Base-by-base conservation (phyloP, 345 rosid species). In the Lenwebbia sp. region DNA sequence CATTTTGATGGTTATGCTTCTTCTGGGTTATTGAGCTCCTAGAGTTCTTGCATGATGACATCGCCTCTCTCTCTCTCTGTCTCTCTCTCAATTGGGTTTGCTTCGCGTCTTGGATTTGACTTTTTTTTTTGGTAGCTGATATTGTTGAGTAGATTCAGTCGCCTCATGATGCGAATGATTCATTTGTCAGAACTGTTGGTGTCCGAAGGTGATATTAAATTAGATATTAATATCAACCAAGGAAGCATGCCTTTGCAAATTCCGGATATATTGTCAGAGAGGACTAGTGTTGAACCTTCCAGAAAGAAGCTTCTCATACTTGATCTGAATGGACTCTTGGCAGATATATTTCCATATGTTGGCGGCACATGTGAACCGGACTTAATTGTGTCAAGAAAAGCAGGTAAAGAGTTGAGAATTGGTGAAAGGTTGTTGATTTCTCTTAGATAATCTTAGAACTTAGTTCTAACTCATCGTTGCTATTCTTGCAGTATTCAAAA, bases 241-340 rank as follows among this genome's bases (percentile, higher is more conserved):
- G n/a, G 85, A 87, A 84, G 83, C 23, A 84, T 84, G 74, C 82
- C 82, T 65, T 85, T 70, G 49, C 86, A 53, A 54, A 85, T n/a
- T 22, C 54, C 86, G n/a, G 83, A 82, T 62, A 33, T 84, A 87
- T 54, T 86, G 56, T 53, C 87, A 19, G 74, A 86, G 86, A 85
- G 90, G 84, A 85, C 84, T 49, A 84, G 81, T 83, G 26, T 83
- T 33, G 86, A 86, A 70, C 83, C 15, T 88, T 86, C 88, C 70
- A 91, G 76, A 86, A 95, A 88, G 89, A 97, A 94, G 85, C 96
- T 95, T 85, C 90, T 96, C 58, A 89, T 94, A 82, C 94, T 97
- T 88, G 98, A 95, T 90, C 74, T 95, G 86, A 96, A 96, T 89
- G 99, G 98, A 47, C 89, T 95, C 74, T 96, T 96, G 88, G 95